Conservation (phyloP, 805 yeast species). For the Isabelozyma gotoi region DNA sequence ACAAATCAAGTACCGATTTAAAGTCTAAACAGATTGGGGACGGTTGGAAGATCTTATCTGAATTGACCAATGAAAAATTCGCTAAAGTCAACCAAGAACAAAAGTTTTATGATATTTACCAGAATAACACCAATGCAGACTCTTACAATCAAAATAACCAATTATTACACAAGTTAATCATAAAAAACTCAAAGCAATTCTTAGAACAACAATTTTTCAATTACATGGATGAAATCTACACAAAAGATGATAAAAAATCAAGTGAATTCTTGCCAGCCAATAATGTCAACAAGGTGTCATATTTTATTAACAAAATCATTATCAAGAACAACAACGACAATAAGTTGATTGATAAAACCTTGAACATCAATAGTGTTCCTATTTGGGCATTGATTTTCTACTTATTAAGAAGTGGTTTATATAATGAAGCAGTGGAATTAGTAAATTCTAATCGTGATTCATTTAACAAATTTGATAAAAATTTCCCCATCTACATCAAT, state of each 20-base stretch:
- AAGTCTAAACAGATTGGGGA: conserved; percentile 73
- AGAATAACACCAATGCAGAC: conserved; percentile 5
- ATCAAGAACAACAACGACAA: conserved; percentile 21
- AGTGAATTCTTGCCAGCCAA: conserved; percentile 51
- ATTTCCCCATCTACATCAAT: conserved; percentile 77
- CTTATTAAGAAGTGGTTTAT: conserved; percentile 79
- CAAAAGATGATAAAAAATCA: conserved; percentile 48
- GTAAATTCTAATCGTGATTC: conserved; percentile 63
- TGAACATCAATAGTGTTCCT: conserved; percentile 73
- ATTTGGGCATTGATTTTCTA: conserved; percentile 94
- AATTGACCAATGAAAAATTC: conserved; percentile 40
- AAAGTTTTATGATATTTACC: conserved; percentile 24
- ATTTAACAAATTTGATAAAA: conserved; percentile 80
- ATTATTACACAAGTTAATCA: conserved; percentile 46
- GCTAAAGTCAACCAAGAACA: conserved; percentile 34
- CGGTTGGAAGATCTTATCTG: conserved; percentile 66
- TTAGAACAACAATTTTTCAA: conserved; percentile 78
- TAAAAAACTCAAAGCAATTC: conserved; percentile 54
- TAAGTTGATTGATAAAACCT: conserved; percentile 30
- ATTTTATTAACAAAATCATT: conserved; percentile 46
- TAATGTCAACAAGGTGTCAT: conserved; percentile 66
- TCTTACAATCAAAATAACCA: conserved; percentile 21
- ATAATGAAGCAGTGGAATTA: conserved; percentile 73
- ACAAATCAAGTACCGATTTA: conserved; percentile 56
- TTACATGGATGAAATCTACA: conserved; percentile 65